Conservation (phyloP, 2,329 filamentous ascomycete genomes). For the Fusarium ramigenum region DNA sequence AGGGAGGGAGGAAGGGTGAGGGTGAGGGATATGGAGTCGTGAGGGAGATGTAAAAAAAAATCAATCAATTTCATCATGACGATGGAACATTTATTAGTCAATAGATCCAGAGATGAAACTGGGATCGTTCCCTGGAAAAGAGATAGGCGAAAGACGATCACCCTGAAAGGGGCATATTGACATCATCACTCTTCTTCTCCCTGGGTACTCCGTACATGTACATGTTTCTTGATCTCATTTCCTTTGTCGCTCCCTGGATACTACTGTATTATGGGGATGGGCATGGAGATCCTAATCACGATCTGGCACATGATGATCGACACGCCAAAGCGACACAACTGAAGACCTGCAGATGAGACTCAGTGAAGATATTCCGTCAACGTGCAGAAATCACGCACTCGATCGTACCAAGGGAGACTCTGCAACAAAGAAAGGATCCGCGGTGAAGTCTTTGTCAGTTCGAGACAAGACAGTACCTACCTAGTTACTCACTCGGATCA, state of each 20-base stretch:
- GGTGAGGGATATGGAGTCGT: not conserved
- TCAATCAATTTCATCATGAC: constrained; percentile 32
- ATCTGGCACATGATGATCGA: constrained; percentile 24
- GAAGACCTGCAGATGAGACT: constrained; percentile 29
- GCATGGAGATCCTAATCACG: constrained; percentile 10
- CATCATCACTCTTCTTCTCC: constrained; percentile 25
- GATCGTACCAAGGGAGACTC: constrained; percentile 7
- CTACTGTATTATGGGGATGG: not conserved
- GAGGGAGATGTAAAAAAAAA: constrained; percentile 11
- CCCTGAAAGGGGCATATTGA: constrained; percentile 16
- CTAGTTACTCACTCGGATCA: not conserved
- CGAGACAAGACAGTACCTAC: not conserved
- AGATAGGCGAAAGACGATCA: constrained; percentile 27
- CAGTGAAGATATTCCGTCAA: constrained; percentile 25
- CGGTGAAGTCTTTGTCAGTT: not conserved
- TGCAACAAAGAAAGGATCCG: not conserved
- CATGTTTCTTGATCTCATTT: constrained; percentile 22
- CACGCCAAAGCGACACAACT: constrained; percentile 7
- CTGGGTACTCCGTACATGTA: constrained; percentile 2
- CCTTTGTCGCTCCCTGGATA: constrained; percentile 16
- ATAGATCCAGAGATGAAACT: constrained; percentile 13
- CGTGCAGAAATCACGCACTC: not conserved
- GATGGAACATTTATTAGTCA: constrained; percentile 22
- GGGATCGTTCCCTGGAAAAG: constrained; percentile 1
- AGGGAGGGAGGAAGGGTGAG: not conserved